Evolutionary conservation across 345 rosid species (phyloP).

Genomic region (Orychophragmus violaceus): DNA sequence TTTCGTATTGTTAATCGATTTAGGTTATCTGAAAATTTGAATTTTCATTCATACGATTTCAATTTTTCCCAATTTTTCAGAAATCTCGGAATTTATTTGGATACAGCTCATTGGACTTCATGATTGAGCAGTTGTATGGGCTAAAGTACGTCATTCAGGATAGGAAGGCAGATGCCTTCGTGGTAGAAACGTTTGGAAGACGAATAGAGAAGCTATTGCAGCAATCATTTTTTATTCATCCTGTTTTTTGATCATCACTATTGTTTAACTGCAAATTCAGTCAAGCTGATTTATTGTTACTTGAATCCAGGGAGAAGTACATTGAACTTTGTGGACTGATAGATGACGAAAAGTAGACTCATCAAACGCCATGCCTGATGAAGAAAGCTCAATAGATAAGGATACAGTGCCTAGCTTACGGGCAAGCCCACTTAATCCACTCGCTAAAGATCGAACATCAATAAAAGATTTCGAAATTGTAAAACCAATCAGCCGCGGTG

Average conservation of each 20-base stretch:
- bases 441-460: slow-evolving; percentile 81
- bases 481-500: slow-evolving; percentile 96
- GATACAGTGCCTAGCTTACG: slow-evolving; percentile 72
- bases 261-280: not conserved
- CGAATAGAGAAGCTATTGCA: slow-evolving; percentile 89
- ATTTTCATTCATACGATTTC: too few species aligned
- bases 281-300: not conserved
- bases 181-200: slow-evolving; percentile 96
- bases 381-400: slow-evolving; percentile 78
- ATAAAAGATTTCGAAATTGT: slow-evolving; percentile 97
- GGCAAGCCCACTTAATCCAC: slow-evolving; percentile 76
- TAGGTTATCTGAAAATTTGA: too few species aligned
- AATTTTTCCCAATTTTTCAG: too few species aligned
- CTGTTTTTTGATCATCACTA: not conserved
- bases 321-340: slow-evolving; percentile 67
- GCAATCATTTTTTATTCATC: slow-evolving; percentile 42
- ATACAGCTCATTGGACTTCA: slow-evolving; percentile 55
- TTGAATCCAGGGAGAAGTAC: slow-evolving; percentile 74
- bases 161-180: slow-evolving; percentile 87
- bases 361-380: slow-evolving; percentile 57
- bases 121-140: slow-evolving; percentile 78
- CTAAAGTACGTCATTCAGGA: slow-evolving; percentile 89
- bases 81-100: slow-evolving; percentile 59
- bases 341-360: slow-evolving; percentile 69
- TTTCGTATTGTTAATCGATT: too few species aligned